Percentiles rank a stretch among this genome's conserved stretches.
phyloP scores from a whole-genome alignment of 2,329 filamentous ascomycete species.

The Coleophoma eucalyptorum region DNA sequence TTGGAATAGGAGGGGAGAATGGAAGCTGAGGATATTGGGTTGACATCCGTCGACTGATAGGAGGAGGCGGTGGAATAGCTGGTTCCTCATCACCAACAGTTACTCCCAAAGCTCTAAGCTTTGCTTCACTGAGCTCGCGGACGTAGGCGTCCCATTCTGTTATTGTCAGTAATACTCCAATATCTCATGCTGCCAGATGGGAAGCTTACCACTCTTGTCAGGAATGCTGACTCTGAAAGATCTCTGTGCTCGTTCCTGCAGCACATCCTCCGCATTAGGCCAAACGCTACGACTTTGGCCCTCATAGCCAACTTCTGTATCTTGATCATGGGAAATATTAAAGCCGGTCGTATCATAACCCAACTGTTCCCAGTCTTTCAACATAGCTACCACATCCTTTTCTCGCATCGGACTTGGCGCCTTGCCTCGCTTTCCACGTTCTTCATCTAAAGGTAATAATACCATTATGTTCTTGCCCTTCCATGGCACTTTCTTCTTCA shows the following conservation, averaged over 20 bases:
- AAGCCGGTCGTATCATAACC: conserved; percentile 70
- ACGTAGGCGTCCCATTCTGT: conserved; percentile 73
- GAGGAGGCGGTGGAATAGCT: conserved; percentile 61
- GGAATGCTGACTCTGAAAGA: conserved; percentile 65
- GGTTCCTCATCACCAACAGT: conserved; percentile 72
- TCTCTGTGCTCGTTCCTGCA: conserved; percentile 47
- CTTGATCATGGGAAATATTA: conserved; percentile 48
- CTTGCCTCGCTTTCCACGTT: conserved; percentile 54
- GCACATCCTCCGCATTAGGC: conserved; percentile 59
- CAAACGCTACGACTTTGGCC: conserved; percentile 64
- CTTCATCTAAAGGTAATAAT: conserved; percentile 63
- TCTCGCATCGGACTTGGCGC: conserved; percentile 50
- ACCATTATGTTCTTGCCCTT: conserved; percentile 73
- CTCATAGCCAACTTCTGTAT: conserved; percentile 12
- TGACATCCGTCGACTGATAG: conserved; percentile 65
- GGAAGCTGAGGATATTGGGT: conserved; percentile 72
- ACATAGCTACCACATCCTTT: conserved; percentile 55
- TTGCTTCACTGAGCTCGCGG: conserved; percentile 81
- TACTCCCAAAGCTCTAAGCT: conserved; percentile 86
- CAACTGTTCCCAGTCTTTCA: conserved; percentile 62
- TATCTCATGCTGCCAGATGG: neutral
- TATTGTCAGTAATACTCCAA: neutral
- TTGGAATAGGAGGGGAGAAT: conserved; percentile 80
- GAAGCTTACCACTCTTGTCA: conserved; percentile 28
- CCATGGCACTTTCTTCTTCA: conserved; percentile 72